Evolutionary conservation across 2,329 filamentous ascomycete species (phyloP).

Genomic region (Cladosporium sp.): DNA sequence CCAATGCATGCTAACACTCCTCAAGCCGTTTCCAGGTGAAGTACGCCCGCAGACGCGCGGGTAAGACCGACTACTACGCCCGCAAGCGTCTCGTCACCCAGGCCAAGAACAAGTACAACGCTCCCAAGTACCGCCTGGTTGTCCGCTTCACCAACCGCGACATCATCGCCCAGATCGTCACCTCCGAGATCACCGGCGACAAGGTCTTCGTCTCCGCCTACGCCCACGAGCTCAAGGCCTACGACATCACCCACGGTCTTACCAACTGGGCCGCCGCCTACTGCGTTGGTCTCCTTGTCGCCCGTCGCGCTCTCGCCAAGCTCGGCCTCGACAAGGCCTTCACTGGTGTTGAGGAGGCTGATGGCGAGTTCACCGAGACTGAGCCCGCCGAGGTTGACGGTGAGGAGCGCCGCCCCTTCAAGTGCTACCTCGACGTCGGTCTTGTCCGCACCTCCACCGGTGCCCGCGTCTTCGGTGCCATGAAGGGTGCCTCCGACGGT

Average conservation of each 20-base stretch:
- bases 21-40: constrained; percentile 97
- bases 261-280: constrained; percentile 99
- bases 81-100: constrained; percentile 99
- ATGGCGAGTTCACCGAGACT: constrained; percentile 94
- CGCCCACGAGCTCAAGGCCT: constrained; percentile 95
- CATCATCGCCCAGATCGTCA: constrained; percentile 97
- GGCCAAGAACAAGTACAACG: constrained; percentile 99
- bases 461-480: constrained; percentile 97
- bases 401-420: constrained; percentile 93
- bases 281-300: constrained; percentile 92
- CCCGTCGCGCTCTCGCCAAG: constrained; percentile 96
- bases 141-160: constrained; percentile 84
- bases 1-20: constrained; percentile 22
- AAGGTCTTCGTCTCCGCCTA: constrained; percentile 94
- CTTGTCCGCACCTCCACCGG: constrained; percentile 95
- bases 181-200: constrained; percentile 94
- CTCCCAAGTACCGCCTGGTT: constrained; percentile 99
- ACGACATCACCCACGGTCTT: constrained; percentile 96
- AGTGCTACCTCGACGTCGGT: constrained; percentile 98
- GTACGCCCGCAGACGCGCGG: constrained; percentile 94
- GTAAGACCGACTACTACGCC: constrained; percentile 99
- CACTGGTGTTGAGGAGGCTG: constrained; percentile 91
- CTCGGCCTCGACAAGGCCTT: constrained; percentile 93
- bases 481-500: constrained; percentile 99
- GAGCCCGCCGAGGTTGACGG: constrained; percentile 90